A percentile compares a stretch with the other conserved stretches of the same genome.
Evolutionary conservation across 2,329 filamentous ascomycete genomes (phyloP).

Genomic region (Monosporascus sp.): DNA sequence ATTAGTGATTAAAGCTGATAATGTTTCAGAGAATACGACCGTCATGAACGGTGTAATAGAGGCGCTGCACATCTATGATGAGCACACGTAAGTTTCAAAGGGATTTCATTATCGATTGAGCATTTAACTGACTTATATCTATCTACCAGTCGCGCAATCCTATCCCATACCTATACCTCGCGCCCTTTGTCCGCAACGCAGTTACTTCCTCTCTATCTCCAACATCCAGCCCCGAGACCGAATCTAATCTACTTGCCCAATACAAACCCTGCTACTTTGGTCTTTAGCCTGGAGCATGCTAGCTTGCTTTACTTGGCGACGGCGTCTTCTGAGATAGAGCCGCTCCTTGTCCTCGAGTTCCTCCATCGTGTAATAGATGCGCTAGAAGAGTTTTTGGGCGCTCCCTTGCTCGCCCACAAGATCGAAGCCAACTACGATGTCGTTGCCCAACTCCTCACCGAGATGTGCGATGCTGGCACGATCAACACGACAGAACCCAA

Average conservation of each 20-base stretch:
- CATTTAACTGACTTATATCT: constrained; percentile 17
- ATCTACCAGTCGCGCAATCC: constrained; percentile 63
- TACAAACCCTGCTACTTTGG: constrained; percentile 76
- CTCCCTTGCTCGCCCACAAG: constrained; percentile 78
- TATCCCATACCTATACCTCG: constrained; percentile 83
- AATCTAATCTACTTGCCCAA: constrained; percentile 81
- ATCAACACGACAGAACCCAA: constrained; percentile 90
- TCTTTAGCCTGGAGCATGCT: constrained; percentile 84
- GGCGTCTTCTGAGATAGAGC: constrained; percentile 80
- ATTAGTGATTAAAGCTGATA: constrained; percentile 2
- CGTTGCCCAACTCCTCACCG: constrained; percentile 82
- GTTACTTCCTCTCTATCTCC: constrained; percentile 81
- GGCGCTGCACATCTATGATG: constrained; percentile 95
- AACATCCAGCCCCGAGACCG: constrained; percentile 73
- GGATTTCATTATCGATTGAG: not conserved
- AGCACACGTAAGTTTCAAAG: constrained; percentile 66
- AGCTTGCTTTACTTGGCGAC: constrained; percentile 83
- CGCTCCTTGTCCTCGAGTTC: constrained; percentile 87
- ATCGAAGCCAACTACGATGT: constrained; percentile 91
- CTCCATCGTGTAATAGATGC: constrained; percentile 89
- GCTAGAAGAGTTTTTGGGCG: constrained; percentile 88
- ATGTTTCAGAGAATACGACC: constrained; percentile 26
- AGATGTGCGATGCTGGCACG: constrained; percentile 95
- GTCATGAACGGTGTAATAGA: constrained; percentile 85
- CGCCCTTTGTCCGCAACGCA: constrained; percentile 71